phyloP scores from a whole-genome alignment of 176 grass and related monocot species.

The Cocos nucifera region DNA sequence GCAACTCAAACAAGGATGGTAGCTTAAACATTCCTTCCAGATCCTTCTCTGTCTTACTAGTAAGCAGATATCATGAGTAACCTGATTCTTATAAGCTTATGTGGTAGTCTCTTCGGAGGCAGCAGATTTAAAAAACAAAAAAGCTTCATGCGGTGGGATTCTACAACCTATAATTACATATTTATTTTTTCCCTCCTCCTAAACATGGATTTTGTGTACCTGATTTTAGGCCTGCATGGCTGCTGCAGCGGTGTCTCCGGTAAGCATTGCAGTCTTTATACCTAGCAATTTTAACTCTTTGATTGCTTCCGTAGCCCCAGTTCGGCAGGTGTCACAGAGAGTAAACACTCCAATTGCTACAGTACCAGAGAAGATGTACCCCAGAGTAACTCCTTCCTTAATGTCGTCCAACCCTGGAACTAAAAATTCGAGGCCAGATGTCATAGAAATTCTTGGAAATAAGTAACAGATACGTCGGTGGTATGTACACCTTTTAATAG shows the following conservation, averaged over 20 bases:
- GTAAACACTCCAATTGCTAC: slow-evolving; percentile 23
- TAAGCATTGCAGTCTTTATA: slow-evolving; percentile 59
- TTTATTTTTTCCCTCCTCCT: background rate
- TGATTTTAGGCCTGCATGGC: slow-evolving; percentile 36
- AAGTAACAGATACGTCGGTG: too few relatives aligned
- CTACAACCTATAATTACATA: background rate
- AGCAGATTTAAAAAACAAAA: background rate
- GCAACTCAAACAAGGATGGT: too few relatives aligned
- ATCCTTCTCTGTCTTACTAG: too few relatives aligned
- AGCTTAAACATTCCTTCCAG: too few relatives aligned
- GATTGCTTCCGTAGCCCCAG: slow-evolving; percentile 40
- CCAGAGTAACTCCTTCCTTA: slow-evolving; percentile 28
- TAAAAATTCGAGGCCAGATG: background rate
- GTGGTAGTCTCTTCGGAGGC: too few relatives aligned
- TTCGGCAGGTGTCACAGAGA: slow-evolving; percentile 47
- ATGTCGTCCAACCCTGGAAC: slow-evolving; percentile 10
- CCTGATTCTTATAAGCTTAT: background rate
- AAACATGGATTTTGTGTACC: slow-evolving; percentile 5
- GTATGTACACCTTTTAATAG: too few relatives aligned
- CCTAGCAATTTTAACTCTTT: slow-evolving; percentile 43
- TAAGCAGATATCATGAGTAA: too few relatives aligned
- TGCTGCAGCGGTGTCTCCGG: slow-evolving; percentile 49
- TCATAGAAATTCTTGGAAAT: background rate
- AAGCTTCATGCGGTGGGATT: background rate
- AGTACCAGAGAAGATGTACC: slow-evolving; percentile 40